phyloP scores from a whole-genome alignment of 2,329 filamentous ascomycete genomes.

The Pseudodiploospora longispora region DNA sequence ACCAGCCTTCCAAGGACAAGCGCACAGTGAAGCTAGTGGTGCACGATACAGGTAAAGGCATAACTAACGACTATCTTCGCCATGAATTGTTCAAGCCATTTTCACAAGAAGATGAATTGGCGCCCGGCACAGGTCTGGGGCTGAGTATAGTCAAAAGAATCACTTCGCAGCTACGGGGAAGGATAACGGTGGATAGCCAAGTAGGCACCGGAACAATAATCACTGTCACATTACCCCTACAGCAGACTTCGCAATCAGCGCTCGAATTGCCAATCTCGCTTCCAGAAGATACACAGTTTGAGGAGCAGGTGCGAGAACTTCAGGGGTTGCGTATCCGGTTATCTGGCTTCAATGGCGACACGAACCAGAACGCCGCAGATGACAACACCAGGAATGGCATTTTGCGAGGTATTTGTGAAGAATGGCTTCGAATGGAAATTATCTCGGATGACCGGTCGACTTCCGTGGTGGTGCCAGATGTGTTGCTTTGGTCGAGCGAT shows the following conservation, averaged over 20 bases:
- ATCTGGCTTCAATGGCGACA: slow-evolving; percentile 6
- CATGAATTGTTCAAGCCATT: slow-evolving; percentile 56
- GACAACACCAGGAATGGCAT: neutral
- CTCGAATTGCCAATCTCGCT: neutral
- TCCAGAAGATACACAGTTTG: slow-evolving; percentile 19
- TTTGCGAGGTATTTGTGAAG: slow-evolving; percentile 16
- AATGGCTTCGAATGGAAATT: slow-evolving; percentile 26
- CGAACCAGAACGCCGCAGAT: slow-evolving; percentile 13
- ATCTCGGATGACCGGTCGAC: slow-evolving; percentile 8
- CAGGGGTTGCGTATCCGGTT: slow-evolving; percentile 22
- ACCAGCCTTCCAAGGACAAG: neutral
- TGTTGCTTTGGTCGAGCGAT: slow-evolving; percentile 17
- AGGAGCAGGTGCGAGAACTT: slow-evolving; percentile 19
- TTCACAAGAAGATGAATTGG: slow-evolving; percentile 52
- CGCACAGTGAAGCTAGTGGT: slow-evolving; percentile 25
- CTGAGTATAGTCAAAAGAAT: slow-evolving; percentile 57
- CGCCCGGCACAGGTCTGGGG: slow-evolving; percentile 55
- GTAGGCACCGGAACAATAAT: slow-evolving; percentile 24
- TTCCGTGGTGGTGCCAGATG: slow-evolving; percentile 13
- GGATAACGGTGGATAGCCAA: slow-evolving; percentile 45
- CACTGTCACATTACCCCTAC: slow-evolving; percentile 1
- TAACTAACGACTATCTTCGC: slow-evolving; percentile 52
- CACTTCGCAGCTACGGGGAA: slow-evolving; percentile 48
- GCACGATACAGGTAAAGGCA: slow-evolving; percentile 57
- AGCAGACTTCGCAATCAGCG: neutral